Percentiles rank a stretch among this genome's conserved stretches.
phyloP scores from a whole-genome alignment of 2,329 filamentous ascomycete genomes.

The Nannizziopsis arthrosporioides region DNA sequence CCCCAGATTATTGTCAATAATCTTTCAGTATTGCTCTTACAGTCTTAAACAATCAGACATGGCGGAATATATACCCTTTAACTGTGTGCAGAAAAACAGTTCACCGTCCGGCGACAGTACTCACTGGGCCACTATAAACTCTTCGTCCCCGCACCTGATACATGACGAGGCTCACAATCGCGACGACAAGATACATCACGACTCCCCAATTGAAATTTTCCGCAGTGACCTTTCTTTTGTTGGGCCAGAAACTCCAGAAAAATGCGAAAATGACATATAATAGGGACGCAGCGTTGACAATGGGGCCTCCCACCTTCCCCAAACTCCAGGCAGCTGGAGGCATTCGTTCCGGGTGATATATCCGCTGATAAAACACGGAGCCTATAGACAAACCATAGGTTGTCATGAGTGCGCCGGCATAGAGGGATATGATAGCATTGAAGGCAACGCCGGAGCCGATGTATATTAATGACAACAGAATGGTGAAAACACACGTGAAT shows the following conservation, averaged over 20 bases:
- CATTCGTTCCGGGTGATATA: constrained; percentile 31
- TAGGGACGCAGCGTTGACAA: constrained; percentile 10
- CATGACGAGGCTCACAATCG: constrained; percentile 30
- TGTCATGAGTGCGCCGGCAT: constrained; percentile 28
- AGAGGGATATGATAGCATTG: constrained; percentile 33
- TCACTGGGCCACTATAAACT: constrained; percentile 22
- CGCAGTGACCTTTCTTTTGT: constrained; percentile 3
- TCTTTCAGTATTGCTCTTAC: too few species aligned
- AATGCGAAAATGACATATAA: constrained; percentile 13
- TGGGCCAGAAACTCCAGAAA: constrained; percentile 16
- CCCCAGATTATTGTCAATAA: too few species aligned
- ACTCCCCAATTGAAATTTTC: constrained; percentile 22
- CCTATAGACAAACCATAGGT: constrained; percentile 37
- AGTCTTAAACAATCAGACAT: too few species aligned
- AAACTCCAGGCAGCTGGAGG: constrained; percentile 37
- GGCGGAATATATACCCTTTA: too few species aligned
- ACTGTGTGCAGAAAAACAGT: too few species aligned
- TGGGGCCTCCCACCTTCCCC: constrained; percentile 26
- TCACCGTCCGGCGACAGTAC: constrained; percentile 6
- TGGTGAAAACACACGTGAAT: constrained; percentile 20
- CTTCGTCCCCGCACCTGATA: constrained; percentile 26
- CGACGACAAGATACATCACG: constrained; percentile 31
- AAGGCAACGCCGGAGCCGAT: constrained; percentile 30
- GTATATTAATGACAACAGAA: constrained; percentile 39
- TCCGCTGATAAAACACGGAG: constrained; percentile 36